Conservation (phyloP, 75 land plant species). For the Gnetum montanum region DNA sequence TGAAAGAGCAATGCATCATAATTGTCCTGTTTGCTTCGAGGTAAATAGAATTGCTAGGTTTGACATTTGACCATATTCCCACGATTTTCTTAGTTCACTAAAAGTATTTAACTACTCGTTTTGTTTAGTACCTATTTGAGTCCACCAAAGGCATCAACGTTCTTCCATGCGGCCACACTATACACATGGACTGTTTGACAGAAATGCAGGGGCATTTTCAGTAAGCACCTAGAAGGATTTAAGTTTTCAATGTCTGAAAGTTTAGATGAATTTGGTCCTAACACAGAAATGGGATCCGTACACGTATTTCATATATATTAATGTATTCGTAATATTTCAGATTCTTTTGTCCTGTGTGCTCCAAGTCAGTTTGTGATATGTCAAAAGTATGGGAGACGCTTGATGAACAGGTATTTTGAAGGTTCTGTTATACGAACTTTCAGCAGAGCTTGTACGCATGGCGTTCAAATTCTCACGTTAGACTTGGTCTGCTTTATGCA, state of each 20-base stretch:
- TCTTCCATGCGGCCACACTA: constrained; percentile 83
- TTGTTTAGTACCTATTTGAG: constrained; percentile 85
- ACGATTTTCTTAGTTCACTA: background rate
- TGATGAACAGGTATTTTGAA: constrained; percentile 35
- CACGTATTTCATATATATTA: too few species aligned
- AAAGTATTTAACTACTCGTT: background rate
- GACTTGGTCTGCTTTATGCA: too few species aligned
- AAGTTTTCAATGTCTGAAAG: too few species aligned
- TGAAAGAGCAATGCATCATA: constrained; percentile 94
- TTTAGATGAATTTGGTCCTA: background rate
- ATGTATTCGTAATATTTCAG: too few species aligned
- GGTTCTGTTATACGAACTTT: too few species aligned
- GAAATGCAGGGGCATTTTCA: constrained; percentile 75
- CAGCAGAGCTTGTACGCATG: too few species aligned
- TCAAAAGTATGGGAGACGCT: constrained; percentile 73
- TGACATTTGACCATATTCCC: background rate
- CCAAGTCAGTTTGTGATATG: constrained; percentile 93
- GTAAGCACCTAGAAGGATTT: constrained; percentile 64
- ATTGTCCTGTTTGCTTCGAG: constrained; percentile 96
- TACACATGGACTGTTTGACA: constrained; percentile 69
- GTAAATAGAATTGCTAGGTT: constrained; percentile 12
- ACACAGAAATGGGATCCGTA: too few species aligned
- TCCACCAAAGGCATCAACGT: constrained; percentile 58
- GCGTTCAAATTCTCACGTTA: too few species aligned
- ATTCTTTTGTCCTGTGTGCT: constrained; percentile 82